These are phyloP conservation scores for Yamagishiella unicocca DNA, from an alignment of 139 green algal species.

Conservation along the genomic window DNA sequence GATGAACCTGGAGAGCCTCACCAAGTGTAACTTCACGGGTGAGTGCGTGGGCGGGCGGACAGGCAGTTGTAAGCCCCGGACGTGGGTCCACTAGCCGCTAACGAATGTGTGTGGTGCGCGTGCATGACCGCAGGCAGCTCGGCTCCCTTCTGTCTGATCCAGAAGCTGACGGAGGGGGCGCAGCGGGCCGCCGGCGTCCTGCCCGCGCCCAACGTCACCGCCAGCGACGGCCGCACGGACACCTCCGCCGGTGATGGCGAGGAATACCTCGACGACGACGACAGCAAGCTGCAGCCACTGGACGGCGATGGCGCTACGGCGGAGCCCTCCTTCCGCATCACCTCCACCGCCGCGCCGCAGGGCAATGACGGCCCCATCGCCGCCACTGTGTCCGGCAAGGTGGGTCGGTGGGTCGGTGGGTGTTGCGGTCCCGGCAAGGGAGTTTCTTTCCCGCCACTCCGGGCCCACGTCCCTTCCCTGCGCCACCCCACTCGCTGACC, in stretches of 20 bases:
- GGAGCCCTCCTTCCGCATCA: constrained; percentile 23
- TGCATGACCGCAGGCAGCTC: background rate
- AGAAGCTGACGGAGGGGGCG: constrained; percentile 23
- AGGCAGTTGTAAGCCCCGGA: no score
- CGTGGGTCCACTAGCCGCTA: background rate
- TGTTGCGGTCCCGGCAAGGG: no score
- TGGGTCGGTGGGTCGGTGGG: background rate
- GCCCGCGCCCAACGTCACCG: background rate
- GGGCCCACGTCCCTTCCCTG: no score
- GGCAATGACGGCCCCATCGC: constrained; percentile 37
- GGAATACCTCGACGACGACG: constrained; percentile 26
- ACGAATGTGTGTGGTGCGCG: background rate
- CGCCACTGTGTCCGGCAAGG: constrained; percentile 18
- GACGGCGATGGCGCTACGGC: background rate
- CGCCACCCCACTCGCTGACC: no score
- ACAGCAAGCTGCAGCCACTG: background rate
- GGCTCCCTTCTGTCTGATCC: constrained; percentile 32
- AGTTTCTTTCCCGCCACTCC: no score
- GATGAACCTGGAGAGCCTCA: constrained; percentile 12
- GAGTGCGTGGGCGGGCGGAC: background rate
- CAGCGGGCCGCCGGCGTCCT: background rate
- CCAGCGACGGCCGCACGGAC: background rate
- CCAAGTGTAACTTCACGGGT: constrained; percentile 20
- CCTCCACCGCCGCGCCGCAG: constrained; percentile 34
- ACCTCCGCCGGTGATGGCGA: background rate